These are phyloP conservation scores for Flaveria linearis DNA, from an alignment of 129 eudicot genomes.

Conservation along the genomic window DNA sequence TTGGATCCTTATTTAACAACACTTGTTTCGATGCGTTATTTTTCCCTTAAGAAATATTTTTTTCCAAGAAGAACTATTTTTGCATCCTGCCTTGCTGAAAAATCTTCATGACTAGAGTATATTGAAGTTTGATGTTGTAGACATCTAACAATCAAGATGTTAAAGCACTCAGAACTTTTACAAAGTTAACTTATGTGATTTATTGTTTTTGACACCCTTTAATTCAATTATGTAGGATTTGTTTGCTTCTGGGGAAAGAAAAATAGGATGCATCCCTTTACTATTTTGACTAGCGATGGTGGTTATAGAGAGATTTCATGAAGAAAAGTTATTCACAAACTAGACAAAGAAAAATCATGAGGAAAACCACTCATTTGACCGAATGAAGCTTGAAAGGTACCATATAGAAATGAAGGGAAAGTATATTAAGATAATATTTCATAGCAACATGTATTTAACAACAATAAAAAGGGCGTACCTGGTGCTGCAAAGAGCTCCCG, in stretches of 20 bases:
- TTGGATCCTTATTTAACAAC: constrained; percentile 1
- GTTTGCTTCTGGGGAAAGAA: neutral
- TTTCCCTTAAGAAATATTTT: too few relatives aligned
- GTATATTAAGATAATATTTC: neutral
- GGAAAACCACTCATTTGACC: neutral
- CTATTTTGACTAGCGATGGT: neutral
- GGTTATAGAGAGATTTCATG: neutral
- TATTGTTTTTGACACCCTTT: too few relatives aligned
- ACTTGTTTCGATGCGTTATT: neutral
- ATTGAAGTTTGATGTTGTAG: too few relatives aligned
- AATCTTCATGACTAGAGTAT: neutral
- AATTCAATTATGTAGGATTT: neutral
- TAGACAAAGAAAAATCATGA: neutral
- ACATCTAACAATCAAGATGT: neutral
- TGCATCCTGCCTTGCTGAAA: neutral
- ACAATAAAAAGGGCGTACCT: neutral
- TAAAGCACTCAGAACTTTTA: neutral
- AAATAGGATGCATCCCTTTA: neutral
- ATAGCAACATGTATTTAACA: neutral
- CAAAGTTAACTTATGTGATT: neutral
- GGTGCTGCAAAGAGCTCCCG: too few relatives aligned
- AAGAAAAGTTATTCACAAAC: too few relatives aligned
- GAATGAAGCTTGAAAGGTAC: neutral
- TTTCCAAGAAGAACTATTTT: neutral
- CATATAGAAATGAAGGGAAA: neutral